A percentile compares a stretch with the other conserved stretches of the same genome.
Conservation (phyloP, 208 protist genomes). For the Leishmania turanica region DNA sequence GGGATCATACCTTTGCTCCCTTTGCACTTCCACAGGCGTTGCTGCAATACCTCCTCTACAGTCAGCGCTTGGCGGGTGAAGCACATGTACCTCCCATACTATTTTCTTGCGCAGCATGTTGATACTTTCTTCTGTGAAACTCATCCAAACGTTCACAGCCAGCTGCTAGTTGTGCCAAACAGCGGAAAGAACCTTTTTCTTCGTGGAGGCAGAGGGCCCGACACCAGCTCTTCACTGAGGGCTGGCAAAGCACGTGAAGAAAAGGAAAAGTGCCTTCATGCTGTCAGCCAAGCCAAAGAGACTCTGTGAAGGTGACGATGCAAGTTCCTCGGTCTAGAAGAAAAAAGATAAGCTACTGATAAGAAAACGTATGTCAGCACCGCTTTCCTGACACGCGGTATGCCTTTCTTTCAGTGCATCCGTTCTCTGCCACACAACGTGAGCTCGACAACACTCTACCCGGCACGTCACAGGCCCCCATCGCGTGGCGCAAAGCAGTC, state of each 20-base stretch:
- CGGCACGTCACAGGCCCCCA: neutral
- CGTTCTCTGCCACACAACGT: neutral
- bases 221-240: neutral
- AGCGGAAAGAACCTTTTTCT: neutral
- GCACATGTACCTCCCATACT: neutral
- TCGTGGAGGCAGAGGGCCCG: neutral
- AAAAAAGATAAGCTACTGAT: slow-evolving; percentile 29
- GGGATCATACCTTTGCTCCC: neutral
- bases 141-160: slow-evolving; percentile 15
- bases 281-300: slow-evolving; percentile 1
- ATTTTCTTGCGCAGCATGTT: neutral
- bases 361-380: slow-evolving; percentile 1
- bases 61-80: neutral
- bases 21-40: neutral
- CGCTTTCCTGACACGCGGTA: neutral
- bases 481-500: neutral
- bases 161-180: slow-evolving; percentile 17
- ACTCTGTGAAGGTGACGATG: neutral
- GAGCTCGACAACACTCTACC: neutral
- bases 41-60: neutral
- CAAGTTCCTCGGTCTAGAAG: neutral
- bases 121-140: slow-evolving; percentile 13
- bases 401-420: neutral
- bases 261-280: neutral
- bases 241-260: slow-evolving; percentile 5